These are phyloP conservation scores for Cladosporium sp. DNA, from an alignment of 2,329 filamentous ascomycete genomes.

Conservation along the genomic window DNA sequence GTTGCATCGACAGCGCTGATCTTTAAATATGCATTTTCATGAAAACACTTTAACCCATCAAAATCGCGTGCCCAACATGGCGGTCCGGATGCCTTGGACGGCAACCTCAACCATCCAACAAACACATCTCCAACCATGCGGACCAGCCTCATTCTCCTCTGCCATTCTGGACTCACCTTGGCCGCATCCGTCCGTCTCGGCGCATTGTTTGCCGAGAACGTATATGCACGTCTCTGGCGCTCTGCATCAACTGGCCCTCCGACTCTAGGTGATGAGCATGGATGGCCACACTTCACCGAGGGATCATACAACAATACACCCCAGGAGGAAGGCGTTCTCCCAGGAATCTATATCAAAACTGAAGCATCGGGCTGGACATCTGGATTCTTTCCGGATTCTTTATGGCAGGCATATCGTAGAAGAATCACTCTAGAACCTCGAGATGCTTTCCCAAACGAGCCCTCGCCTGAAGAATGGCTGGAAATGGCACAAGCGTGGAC, in stretches of 20 bases:
- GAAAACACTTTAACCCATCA: too few species aligned
- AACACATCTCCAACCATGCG: too few species aligned
- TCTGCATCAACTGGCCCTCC: conserved; percentile 15
- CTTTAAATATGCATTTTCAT: not conserved
- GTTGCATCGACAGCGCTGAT: not conserved
- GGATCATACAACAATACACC: conserved; percentile 18
- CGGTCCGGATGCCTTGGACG: too few species aligned
- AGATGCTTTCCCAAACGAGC: not conserved
- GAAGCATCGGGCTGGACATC: conserved; percentile 18
- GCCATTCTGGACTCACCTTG: not conserved
- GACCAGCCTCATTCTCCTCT: not conserved
- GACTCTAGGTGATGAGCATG: conserved; percentile 6
- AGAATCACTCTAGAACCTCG: not conserved
- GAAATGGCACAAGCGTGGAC: conserved; percentile 16
- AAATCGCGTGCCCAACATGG: too few species aligned
- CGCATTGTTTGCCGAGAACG: conserved; percentile 14
- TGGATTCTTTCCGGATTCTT: conserved; percentile 16
- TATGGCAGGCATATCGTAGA: conserved; percentile 18
- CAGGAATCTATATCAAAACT: conserved; percentile 14
- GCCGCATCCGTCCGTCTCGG: not conserved
- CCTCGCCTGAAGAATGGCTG: conserved; percentile 14
- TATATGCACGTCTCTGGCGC: conserved; percentile 17
- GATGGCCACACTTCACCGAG: conserved; percentile 17
- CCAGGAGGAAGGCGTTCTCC: not conserved
- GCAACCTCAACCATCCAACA: too few species aligned